Base-by-base conservation (phyloP, 2,329 filamentous ascomycete genomes). In the Ceratocystis diversiconidia region DNA sequence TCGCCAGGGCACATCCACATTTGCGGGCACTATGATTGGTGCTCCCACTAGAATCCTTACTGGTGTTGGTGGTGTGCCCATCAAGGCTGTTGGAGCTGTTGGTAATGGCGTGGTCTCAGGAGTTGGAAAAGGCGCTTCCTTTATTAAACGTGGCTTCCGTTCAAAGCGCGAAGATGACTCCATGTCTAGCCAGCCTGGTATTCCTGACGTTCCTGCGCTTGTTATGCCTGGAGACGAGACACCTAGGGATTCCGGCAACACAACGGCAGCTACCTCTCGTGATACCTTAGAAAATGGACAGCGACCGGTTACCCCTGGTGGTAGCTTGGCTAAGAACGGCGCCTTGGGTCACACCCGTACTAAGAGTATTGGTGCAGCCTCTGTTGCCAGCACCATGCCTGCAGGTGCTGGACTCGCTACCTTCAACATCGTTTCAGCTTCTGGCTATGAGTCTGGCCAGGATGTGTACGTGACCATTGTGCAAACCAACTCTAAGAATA, bases 1-100 rank as follows among this genome's bases (percentile, higher is more conserved):
- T 12, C 84, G 91, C 61, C 90, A 96, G 75, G 94, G 94, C 63
- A 94, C 91, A 0, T 91, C 91, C 0, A 96, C 92, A 0, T 96
- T 99, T 78, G 87, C 87, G 0, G 92, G 92, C 41, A 95, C 91
- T 0, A 96, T 97, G 73, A 87, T 86, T 10, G 82, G 86, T 4
- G 81, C 86, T 1, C 90, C 94, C 32, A 89, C 89, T 61, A 92
- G 92, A 76, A 91, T 99, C 67, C 89, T 97, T 67, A 88, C 85
- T 12, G 85, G 85, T 69, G 85, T 88, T 63, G 85, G 84, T 32
- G 92, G 92, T 46, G 94, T 87, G 19, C 95, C 94, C n/a, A 87
- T 99, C 75, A 97, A 97, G 77, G 87, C 88, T 46, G 92, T 90
- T 46, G 85, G 83, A 1, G 81, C 77, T 22, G 84, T 90, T 1